Percentiles rank a stretch among this genome's conserved stretches.
Conservation (phyloP, 768 basidiomycete species). For the Auriscalpium vulgare region DNA sequence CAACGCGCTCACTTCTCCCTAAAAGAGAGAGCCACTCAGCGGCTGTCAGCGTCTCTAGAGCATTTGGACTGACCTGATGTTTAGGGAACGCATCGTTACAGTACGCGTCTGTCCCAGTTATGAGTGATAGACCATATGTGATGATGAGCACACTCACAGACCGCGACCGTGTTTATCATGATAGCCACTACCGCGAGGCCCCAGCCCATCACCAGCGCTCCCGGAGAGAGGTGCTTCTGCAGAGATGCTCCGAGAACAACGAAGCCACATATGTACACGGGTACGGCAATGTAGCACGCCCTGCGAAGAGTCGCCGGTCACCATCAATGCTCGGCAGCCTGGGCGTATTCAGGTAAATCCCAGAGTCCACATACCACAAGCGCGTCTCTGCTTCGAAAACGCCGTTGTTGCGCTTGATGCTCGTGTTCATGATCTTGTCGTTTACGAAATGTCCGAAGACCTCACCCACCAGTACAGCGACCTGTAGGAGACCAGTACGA, state of each 20-base stretch:
- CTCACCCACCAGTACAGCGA: constrained; percentile 43
- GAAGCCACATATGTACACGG: constrained; percentile 56
- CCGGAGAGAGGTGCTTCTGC: constrained; percentile 42
- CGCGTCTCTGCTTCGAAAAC: constrained; percentile 48
- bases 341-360: too few relatives aligned
- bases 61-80: constrained; percentile 17
- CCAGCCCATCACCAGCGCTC: constrained; percentile 59
- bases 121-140: too few relatives aligned
- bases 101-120: constrained; percentile 30
- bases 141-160: constrained; percentile 35
- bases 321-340: too few relatives aligned
- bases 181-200: constrained; percentile 48
- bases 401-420: constrained; percentile 37
- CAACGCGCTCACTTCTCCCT: constrained; percentile 55
- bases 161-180: constrained; percentile 55
- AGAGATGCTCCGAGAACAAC: constrained; percentile 47
- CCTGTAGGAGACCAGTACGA: constrained; percentile 16
- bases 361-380: constrained; percentile 35
- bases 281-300: constrained; percentile 53
- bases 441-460: constrained; percentile 41
- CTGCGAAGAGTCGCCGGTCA: constrained; percentile 23
- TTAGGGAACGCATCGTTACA: constrained; percentile 43
- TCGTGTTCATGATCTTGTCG: constrained; percentile 36
- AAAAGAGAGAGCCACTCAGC: too few relatives aligned
- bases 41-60: too few relatives aligned